A percentile compares a stretch with the other conserved stretches of the same genome.
Conservation (phyloP, 2,329 filamentous ascomycete species). For the Cytospora chrysosperma region DNA sequence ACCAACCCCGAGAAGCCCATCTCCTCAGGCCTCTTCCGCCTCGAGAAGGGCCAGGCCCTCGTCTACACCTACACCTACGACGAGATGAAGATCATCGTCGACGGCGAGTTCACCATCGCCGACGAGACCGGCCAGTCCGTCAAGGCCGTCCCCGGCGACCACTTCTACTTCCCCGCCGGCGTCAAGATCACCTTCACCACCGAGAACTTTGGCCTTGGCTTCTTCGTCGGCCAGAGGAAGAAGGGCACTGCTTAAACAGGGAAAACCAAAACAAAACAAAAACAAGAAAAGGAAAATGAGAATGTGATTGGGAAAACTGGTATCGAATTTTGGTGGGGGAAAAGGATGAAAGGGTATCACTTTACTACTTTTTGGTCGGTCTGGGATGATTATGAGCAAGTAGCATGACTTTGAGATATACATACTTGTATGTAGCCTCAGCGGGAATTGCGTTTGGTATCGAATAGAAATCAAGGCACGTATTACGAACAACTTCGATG, state of each 20-base stretch:
- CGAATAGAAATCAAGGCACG: not conserved
- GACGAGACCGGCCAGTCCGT: slow-evolving; percentile 62
- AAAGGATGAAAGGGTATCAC: too few relatives aligned
- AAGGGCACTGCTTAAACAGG: slow-evolving; percentile 31
- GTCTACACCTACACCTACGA: slow-evolving; percentile 66
- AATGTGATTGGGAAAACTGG: too few relatives aligned
- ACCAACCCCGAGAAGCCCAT: slow-evolving; percentile 59
- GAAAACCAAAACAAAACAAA: too few relatives aligned
- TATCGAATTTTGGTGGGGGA: too few relatives aligned
- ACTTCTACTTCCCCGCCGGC: slow-evolving; percentile 68
- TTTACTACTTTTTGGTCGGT: not conserved
- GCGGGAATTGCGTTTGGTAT: not conserved
- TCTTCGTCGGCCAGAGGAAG: slow-evolving; percentile 49
- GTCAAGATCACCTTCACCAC: slow-evolving; percentile 66
- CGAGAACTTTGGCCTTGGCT: slow-evolving; percentile 60
- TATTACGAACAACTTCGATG: not conserved
- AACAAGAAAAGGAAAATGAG: too few relatives aligned
- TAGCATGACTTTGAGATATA: not conserved
- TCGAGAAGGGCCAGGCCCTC: slow-evolving; percentile 66
- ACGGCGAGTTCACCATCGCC: slow-evolving; percentile 63
- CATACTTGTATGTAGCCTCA: too few relatives aligned
- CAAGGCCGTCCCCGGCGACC: slow-evolving; percentile 60
- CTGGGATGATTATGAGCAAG: not conserved
- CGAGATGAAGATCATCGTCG: slow-evolving; percentile 73
- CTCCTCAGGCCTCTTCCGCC: slow-evolving; percentile 63